Evolutionary conservation across 768 basidiomycete genomes (phyloP).

Genomic region (Phaeotremella skinneri): DNA sequence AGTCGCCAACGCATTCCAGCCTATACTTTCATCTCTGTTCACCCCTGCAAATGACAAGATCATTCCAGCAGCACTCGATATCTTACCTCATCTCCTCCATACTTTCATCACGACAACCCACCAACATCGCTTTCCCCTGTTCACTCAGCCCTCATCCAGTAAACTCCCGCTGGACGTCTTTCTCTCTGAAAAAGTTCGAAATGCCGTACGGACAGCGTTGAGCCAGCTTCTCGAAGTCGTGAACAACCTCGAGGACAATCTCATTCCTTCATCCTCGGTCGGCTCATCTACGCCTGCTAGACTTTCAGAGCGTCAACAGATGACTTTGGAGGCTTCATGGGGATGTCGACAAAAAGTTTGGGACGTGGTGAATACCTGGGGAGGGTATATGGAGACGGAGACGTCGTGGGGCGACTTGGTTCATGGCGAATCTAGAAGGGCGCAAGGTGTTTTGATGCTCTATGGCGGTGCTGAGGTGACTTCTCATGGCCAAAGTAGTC

Average conservation of each 20-base stretch:
- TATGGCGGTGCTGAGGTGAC: not conserved
- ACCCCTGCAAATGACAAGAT: not conserved
- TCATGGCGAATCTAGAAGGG: conserved; percentile 1
- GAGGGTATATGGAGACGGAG: conserved; percentile 39
- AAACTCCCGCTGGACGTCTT: conserved; percentile 34
- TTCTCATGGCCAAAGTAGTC: not conserved
- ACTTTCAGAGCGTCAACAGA: not conserved
- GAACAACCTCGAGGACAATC: not conserved
- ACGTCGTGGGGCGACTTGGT: conserved; percentile 26
- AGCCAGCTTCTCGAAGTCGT: not conserved
- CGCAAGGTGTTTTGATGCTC: conserved; percentile 1
- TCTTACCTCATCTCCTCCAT: conserved; percentile 10
- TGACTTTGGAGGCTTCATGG: conserved; percentile 6
- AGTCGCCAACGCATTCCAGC: conserved; percentile 10
- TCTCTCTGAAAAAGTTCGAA: conserved; percentile 28
- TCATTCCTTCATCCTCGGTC: not conserved
- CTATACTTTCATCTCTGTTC: conserved; percentile 1
- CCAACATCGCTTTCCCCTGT: conserved; percentile 29
- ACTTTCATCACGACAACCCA: conserved; percentile 17
- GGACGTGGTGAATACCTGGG: conserved; percentile 31
- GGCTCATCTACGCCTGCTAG: not conserved
- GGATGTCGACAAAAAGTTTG: conserved; percentile 14
- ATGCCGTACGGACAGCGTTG: conserved; percentile 19
- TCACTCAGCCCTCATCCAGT: conserved; percentile 31
- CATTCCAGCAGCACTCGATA: not conserved